These are phyloP conservation scores for Pseudotsuga menziesii DNA, from an alignment of 75 land plant species.

Conservation along the genomic window DNA sequence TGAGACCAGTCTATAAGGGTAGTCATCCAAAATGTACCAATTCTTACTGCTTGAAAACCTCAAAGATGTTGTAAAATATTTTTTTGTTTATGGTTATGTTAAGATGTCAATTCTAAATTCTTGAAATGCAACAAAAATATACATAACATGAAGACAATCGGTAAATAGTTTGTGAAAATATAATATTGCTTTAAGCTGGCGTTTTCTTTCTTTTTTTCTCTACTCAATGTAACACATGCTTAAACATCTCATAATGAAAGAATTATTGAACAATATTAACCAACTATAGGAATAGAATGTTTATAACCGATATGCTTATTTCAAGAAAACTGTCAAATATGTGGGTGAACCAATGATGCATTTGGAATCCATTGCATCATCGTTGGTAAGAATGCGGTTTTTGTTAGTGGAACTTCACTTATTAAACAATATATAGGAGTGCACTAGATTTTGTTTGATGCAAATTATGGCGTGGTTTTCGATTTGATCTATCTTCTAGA, in stretches of 20 bases:
- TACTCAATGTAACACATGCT: background rate
- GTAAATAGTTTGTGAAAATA: too few relatives aligned
- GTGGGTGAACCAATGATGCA: slow-evolving; percentile 97
- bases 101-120: too few relatives aligned
- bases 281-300: slow-evolving; percentile 88
- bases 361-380: slow-evolving; percentile 96
- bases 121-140: too few relatives aligned
- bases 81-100: too few relatives aligned
- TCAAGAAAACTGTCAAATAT: slow-evolving; percentile 85
- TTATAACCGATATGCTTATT: slow-evolving; percentile 86
- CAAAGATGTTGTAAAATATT: too few relatives aligned
- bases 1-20: too few relatives aligned
- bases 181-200: background rate
- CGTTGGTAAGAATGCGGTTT: slow-evolving; percentile 58
- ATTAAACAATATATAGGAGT: background rate
- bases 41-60: too few relatives aligned
- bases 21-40: too few relatives aligned
- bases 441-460: background rate
- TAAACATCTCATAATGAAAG: background rate
- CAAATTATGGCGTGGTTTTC: too few relatives aligned
- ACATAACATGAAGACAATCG: too few relatives aligned
- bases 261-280: background rate
- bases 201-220: background rate
- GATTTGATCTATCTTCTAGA: too few relatives aligned
- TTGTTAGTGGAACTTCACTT: background rate